Evolutionary conservation across 257 asterid genomes (phyloP).

Genomic region (Rhazya stricta): DNA sequence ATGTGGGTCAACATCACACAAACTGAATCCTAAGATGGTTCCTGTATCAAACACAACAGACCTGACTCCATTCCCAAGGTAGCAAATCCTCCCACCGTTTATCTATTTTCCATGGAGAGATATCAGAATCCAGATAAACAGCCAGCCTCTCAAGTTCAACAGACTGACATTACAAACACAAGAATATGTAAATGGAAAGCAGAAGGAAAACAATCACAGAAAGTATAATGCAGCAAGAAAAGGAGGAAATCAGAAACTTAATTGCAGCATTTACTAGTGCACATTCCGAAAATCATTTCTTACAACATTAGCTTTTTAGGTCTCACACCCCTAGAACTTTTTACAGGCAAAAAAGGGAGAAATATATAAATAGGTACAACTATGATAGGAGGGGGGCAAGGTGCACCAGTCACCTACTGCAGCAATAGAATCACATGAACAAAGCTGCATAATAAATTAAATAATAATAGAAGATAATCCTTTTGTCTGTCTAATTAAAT

Average conservation of each 20-base stretch:
- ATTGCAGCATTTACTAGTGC: not conserved
- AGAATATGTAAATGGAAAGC: conserved; percentile 6
- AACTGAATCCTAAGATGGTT: conserved; percentile 12
- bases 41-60: conserved; percentile 27
- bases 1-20: conserved; percentile 18
- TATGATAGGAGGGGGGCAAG: not conserved
- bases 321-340: not conserved
- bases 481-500: not conserved
- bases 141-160: conserved; percentile 90
- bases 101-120: conserved; percentile 64
- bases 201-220: conserved; percentile 6
- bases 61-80: conserved; percentile 91
- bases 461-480: not conserved
- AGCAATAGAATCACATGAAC: not conserved
- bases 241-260: not conserved
- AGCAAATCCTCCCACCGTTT: conserved; percentile 77
- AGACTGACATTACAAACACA: conserved; percentile 42
- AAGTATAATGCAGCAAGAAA: conserved; percentile 1
- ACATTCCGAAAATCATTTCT: not conserved
- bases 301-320: not conserved
- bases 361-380: not conserved
- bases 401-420: not conserved
- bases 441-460: not conserved
- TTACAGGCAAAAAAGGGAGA: not conserved
- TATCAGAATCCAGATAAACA: conserved; percentile 81